Conservation (phyloP, 2,329 filamentous ascomycete genomes). For the Fusarium brevicatenulatum region DNA sequence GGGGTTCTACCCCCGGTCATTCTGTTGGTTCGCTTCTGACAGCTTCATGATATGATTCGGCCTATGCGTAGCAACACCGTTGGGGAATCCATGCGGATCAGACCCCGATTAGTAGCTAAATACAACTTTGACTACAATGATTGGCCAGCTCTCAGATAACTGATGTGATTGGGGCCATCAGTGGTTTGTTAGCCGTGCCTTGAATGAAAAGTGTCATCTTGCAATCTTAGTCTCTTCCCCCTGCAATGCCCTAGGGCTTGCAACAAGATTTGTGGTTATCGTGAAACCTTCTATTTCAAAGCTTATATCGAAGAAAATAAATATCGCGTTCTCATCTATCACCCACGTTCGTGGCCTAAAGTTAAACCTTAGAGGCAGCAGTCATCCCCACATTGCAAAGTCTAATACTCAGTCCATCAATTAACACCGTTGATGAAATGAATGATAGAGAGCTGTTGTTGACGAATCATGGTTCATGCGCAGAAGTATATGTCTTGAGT, state of each 20-base stretch:
- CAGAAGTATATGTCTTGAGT: neutral
- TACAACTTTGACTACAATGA: neutral
- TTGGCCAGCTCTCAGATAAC: neutral
- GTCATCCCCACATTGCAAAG: neutral
- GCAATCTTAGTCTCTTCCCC: too few relatives aligned
- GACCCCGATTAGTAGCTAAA: neutral
- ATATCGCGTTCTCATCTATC: too few relatives aligned
- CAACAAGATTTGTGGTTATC: too few relatives aligned
- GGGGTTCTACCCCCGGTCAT: neutral
- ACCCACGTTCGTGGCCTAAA: too few relatives aligned
- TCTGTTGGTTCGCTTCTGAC: neutral
- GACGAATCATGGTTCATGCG: accelerated
- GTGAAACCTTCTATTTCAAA: too few relatives aligned
- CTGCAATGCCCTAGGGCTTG: too few relatives aligned
- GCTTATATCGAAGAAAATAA: too few relatives aligned
- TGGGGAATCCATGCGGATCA: neutral
- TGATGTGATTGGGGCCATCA: too few relatives aligned
- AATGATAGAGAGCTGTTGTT: too few relatives aligned
- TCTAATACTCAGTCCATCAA: neutral
- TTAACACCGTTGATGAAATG: accelerated
- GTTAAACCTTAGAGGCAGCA: too few relatives aligned
- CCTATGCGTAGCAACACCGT: neutral
- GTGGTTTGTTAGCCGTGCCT: neutral
- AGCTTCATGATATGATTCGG: neutral
- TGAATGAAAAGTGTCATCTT: neutral